Evolutionary conservation across 345 rosid genomes (phyloP).

Genomic region (Adansonia digitata): DNA sequence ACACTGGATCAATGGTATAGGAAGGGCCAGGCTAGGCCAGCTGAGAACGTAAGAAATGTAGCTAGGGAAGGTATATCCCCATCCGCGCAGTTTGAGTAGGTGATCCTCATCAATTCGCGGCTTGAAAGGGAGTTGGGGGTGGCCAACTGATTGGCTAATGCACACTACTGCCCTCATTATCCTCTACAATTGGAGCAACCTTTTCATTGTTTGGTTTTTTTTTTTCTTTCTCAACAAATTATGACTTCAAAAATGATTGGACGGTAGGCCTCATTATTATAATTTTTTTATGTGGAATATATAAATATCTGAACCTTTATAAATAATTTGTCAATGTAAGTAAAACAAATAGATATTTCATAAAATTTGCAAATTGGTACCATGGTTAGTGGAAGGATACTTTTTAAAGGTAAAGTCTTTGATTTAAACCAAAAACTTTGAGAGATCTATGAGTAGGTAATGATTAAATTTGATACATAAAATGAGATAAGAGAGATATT

Average conservation of each 20-base stretch:
- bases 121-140: neutral
- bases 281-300: neutral
- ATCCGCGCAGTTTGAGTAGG: neutral
- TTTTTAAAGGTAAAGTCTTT: no score
- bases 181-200: neutral
- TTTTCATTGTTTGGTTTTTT: neutral
- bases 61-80: neutral
- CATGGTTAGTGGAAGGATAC: no score
- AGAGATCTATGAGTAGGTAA: no score
- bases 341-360: no score
- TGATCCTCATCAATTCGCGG: slow-evolving; percentile 1
- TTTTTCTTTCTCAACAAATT: neutral
- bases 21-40: neutral
- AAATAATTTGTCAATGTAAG: neutral
- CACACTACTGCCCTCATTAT: neutral
- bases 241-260: neutral
- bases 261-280: neutral
- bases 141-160: neutral
- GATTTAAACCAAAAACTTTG: no score
- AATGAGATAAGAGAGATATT: no score
- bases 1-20: neutral
- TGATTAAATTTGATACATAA: no score
- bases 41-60: neutral
- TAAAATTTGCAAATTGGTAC: no score
- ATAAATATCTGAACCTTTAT: neutral